Evolutionary conservation across 2,329 filamentous ascomycete species (phyloP).

Genomic region (Aspergillus aculeatinus): DNA sequence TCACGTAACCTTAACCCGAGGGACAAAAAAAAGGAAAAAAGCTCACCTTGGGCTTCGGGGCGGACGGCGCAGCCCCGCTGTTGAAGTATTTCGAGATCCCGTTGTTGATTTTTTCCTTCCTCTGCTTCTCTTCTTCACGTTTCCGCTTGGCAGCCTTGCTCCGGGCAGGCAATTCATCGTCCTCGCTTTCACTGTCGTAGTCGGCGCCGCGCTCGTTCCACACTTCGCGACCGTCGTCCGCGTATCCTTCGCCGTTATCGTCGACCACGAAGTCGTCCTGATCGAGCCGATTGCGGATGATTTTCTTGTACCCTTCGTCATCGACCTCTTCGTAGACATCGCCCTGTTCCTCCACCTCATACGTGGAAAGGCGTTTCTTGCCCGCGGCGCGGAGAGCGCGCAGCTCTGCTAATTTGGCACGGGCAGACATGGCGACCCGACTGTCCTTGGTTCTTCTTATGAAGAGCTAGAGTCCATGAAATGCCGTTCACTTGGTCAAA

Average conservation of each 20-base stretch:
- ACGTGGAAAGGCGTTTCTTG: slow-evolving; percentile 85
- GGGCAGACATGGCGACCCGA: slow-evolving; percentile 32
- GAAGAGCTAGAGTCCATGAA: slow-evolving; percentile 8
- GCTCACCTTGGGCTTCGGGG: slow-evolving; percentile 75
- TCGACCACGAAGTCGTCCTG: slow-evolving; percentile 98
- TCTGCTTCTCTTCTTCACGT: slow-evolving; percentile 80
- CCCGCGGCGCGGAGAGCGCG: slow-evolving; percentile 80
- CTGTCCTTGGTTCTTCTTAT: neutral
- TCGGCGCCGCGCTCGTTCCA: slow-evolving; percentile 70
- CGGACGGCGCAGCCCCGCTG: slow-evolving; percentile 62
- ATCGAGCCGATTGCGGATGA: slow-evolving; percentile 83
- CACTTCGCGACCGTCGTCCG: slow-evolving; percentile 90
- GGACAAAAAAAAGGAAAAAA: neutral
- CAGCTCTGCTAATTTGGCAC: slow-evolving; percentile 64
- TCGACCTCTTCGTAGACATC: slow-evolving; percentile 94
- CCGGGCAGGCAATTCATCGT: slow-evolving; percentile 66
- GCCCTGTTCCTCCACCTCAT: slow-evolving; percentile 79
- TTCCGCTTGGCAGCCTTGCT: slow-evolving; percentile 75
- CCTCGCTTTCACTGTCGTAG: slow-evolving; percentile 67
- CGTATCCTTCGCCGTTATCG: slow-evolving; percentile 96
- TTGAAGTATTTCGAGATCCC: slow-evolving; percentile 95
- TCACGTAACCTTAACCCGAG: neutral
- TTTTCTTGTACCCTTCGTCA: slow-evolving; percentile 95
- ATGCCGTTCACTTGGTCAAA: neutral
- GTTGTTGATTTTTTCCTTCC: slow-evolving; percentile 81